Evolutionary conservation across 305 asterid species (phyloP).

Genomic region (Fraxinus floribunda): DNA sequence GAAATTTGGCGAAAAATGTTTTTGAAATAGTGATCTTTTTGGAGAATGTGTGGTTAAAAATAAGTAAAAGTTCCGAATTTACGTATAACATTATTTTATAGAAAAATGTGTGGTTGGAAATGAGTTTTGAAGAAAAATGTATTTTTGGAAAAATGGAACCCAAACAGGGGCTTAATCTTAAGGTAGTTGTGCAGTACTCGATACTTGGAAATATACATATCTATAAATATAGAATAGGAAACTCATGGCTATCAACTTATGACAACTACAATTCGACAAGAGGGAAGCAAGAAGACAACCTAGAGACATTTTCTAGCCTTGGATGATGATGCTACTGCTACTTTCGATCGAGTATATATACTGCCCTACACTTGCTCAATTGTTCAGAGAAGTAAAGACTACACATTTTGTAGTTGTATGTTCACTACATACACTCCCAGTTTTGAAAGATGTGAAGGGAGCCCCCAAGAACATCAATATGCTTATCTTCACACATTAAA

Average conservation of each 20-base stretch:
- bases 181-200: not conserved
- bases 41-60: no score
- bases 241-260: not conserved
- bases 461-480: not conserved
- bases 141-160: no score
- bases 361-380: not conserved
- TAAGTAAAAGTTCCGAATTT: no score
- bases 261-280: not conserved
- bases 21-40: no score
- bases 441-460: not conserved
- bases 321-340: not conserved
- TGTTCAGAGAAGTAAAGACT: not conserved
- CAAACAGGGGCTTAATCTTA: not conserved
- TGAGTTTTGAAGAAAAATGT: no score
- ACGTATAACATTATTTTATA: no score
- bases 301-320: constrained; percentile 1
- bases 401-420: not conserved
- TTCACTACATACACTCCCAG: not conserved
- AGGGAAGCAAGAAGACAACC: constrained; percentile 18
- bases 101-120: no score
- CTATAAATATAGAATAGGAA: not conserved
- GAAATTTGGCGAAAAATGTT: no score
- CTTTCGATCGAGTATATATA: not conserved
- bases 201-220: not conserved
- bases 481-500: not conserved